Evolutionary conservation across 2,329 filamentous ascomycete genomes (phyloP), one percentile per base, ranked within the genome.

Genomic region (Zymoseptoria brevis): DNA sequence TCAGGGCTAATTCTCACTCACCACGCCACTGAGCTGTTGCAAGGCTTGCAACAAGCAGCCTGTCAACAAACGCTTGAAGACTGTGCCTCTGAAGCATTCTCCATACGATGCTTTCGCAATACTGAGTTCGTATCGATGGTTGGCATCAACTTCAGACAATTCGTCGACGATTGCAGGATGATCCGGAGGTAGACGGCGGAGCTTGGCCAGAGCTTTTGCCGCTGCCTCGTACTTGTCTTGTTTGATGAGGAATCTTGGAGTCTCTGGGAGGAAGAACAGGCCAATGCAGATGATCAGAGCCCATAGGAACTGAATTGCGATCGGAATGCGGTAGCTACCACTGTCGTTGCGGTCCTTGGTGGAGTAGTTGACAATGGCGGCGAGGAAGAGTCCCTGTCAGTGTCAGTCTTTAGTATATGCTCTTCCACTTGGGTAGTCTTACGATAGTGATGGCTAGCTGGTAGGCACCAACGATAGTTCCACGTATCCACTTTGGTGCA

Each of bases 81-180:
- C 79, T 62, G 86, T 73, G 22, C 67, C 72, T 72, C 81, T 81
- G 61, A 78, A 94, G 71, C 81, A 83, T 66, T 80, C 79, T 69
- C 86, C 77, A 79, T 87, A 90, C 64, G 82, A 82, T 64, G 80
- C 80, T 67, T 81, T 71, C 26, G 67, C 67, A 73, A 70, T 85
- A 83, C 61, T 87, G 69, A 87, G 79, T 79, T 96, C 91, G 72
- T 93, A 91, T 75, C 88, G 87, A 75, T 93, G 84, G 79, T 95
- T 96, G 77, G 90, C 90, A 59, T 92, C 81, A 64, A 96, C 89
- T 77, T 96, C 90, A 21, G 86, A 82, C 21, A 95, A 80, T 76
- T 96, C 90, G 62, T 84, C 78, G 13, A 68, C 60, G 5, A 74
- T 24, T 1, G 69, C 75, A 84, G 84, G 76, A 91, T 87, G 74